Conservation (phyloP, 2,329 filamentous ascomycete genomes). For the Scedosporium dehoogii region DNA sequence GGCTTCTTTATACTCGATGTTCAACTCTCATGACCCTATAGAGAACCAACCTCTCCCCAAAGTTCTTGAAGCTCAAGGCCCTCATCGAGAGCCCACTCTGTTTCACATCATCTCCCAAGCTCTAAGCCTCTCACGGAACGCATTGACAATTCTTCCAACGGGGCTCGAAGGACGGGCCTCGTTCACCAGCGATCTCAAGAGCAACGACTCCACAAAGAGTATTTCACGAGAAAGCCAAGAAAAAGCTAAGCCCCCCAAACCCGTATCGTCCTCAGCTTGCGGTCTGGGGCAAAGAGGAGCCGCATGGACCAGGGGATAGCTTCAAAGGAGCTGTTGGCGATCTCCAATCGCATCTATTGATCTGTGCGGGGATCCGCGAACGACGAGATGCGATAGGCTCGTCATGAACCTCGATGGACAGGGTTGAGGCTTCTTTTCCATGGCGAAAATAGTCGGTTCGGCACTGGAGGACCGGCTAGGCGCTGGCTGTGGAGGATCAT, state of each 20-base stretch:
- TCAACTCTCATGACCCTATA: neutral
- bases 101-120: neutral
- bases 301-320: neutral
- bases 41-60: neutral
- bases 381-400: conserved; percentile 2
- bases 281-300: neutral
- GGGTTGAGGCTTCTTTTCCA: neutral
- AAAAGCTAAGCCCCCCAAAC: neutral
- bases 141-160: neutral
- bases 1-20: neutral
- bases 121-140: neutral
- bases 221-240: neutral
- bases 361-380: neutral
- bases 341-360: neutral
- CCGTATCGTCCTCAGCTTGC: conserved; percentile 1
- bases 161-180: neutral
- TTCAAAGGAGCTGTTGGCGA: neutral
- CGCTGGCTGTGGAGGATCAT: neutral
- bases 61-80: neutral
- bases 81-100: neutral
- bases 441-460: neutral
- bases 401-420: neutral
- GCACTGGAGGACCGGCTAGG: neutral
- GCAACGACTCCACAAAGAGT: neutral
- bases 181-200: neutral